A percentile compares a stretch with the other conserved stretches of the same genome.
Evolutionary conservation across 1,284 basidiomycete genomes (phyloP).

Genomic region (Ustilago crameri): DNA sequence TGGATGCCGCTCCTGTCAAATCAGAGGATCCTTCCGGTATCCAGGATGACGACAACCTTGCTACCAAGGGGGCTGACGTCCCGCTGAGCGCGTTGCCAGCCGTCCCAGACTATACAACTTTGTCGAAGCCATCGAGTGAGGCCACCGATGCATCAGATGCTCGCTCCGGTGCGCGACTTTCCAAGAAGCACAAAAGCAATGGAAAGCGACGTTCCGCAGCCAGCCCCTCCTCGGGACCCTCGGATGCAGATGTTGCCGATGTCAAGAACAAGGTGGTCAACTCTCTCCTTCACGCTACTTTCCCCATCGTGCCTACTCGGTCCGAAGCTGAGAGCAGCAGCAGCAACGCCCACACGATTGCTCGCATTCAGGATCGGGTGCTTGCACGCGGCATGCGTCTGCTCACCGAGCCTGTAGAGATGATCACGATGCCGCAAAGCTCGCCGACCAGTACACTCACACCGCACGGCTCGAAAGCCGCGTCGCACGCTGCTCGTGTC

Average conservation of each 20-base stretch:
- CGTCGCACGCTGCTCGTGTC: slow-evolving; percentile 26
- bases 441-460: slow-evolving; percentile 4
- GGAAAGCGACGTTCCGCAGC: slow-evolving; percentile 3
- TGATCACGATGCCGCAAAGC: slow-evolving; percentile 10
- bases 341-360: slow-evolving; percentile 13
- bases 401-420: slow-evolving; percentile 35
- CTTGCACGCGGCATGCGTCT: slow-evolving; percentile 26
- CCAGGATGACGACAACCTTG: not conserved
- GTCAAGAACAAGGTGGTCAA: slow-evolving; percentile 21
- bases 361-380: slow-evolving; percentile 33
- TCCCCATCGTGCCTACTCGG: slow-evolving; percentile 22
- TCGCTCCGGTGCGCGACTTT: not conserved
- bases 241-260: slow-evolving; percentile 12
- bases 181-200: slow-evolving; percentile 10
- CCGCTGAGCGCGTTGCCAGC: not conserved
- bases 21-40: not conserved
- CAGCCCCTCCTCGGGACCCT: slow-evolving; percentile 4
- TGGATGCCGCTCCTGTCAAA: slow-evolving; percentile 4
- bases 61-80: not conserved
- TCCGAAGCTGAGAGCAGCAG: slow-evolving; percentile 12
- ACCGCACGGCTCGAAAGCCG: slow-evolving; percentile 4
- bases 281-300: slow-evolving; percentile 41
- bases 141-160: not conserved
- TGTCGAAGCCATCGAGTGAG: slow-evolving; percentile 1
- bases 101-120: not conserved